Evolutionary conservation across 768 basidiomycete species (phyloP).

Genomic region (Serendipita sp.): DNA sequence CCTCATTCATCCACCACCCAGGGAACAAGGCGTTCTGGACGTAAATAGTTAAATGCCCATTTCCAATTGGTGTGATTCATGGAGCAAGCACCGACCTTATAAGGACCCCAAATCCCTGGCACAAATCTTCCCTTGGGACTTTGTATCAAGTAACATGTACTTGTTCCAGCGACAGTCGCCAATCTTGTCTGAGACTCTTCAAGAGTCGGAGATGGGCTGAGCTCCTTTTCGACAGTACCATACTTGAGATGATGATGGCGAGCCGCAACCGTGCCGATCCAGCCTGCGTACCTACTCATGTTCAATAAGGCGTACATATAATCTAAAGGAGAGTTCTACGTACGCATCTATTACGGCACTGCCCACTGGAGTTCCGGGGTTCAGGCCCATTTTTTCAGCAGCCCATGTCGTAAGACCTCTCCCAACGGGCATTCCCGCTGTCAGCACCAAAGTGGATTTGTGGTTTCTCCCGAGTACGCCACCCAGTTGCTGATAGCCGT

Average conservation of each 20-base stretch:
- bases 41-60: too few species aligned
- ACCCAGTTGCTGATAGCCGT: constrained; percentile 64
- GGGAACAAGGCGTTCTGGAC: constrained; percentile 68
- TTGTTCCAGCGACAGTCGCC: constrained; percentile 89
- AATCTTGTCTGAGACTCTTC: constrained; percentile 67
- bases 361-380: constrained; percentile 79
- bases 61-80: background rate
- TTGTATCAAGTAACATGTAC: constrained; percentile 90
- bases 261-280: constrained; percentile 91
- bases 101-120: constrained; percentile 84
- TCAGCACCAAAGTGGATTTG: constrained; percentile 36
- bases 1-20: constrained; percentile 99
- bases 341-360: constrained; percentile 93
- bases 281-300: constrained; percentile 63
- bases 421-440: constrained; percentile 72
- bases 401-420: constrained; percentile 60
- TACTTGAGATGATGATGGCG: constrained; percentile 34
- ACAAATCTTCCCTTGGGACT: constrained; percentile 74
- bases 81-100: constrained; percentile 32
- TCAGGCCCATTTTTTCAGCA: constrained; percentile 70
- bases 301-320: background rate
- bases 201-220: constrained; percentile 39
- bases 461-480: constrained; percentile 13
- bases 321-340: constrained; percentile 15
- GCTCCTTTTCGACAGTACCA: constrained; percentile 21